Percentiles rank a stretch among this genome's conserved stretches.
Evolutionary conservation across 495 filamentous ascomycete species (phyloP).

Genomic region (Staphylotrichum longicolle): DNA sequence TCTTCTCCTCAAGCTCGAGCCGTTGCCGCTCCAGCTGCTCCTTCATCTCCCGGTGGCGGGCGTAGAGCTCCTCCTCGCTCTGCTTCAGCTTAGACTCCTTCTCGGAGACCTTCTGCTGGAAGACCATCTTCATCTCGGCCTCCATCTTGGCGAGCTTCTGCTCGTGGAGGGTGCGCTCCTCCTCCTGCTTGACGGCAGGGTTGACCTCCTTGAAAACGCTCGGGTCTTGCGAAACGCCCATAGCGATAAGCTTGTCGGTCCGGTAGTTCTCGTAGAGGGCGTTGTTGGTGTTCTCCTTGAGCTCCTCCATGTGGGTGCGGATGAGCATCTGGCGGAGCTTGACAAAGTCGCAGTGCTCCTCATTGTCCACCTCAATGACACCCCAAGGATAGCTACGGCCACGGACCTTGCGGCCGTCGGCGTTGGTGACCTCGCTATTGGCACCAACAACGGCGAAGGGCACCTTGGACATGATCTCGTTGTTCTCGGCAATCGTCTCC

Average conservation of each 20-base stretch:
- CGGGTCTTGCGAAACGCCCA: constrained; percentile 97
- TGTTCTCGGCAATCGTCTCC: constrained; percentile 99
- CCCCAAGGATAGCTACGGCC: constrained; percentile 98
- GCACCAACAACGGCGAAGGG: constrained; percentile 97
- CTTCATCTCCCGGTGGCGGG: constrained; percentile 98
- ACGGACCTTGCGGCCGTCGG: constrained; percentile 93
- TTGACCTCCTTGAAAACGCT: constrained; percentile 99
- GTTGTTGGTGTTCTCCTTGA: constrained; percentile 99
- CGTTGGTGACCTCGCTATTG: constrained; percentile 83
- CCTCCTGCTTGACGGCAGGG: constrained; percentile 99
- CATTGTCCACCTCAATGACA: constrained; percentile 98
- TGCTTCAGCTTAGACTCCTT: constrained; percentile 99
- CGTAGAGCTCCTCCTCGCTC: constrained; percentile 97
- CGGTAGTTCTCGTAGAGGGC: constrained; percentile 98
- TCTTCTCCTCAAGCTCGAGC: constrained; percentile 95
- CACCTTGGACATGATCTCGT: constrained; percentile 99
- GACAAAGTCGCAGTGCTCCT: constrained; percentile 99
- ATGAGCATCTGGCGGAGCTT: constrained; percentile 99
- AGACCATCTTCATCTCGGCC: constrained; percentile 99
- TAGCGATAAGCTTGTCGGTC: constrained; percentile 94
- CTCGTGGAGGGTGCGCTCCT: constrained; percentile 95
- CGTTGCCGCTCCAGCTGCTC: constrained; percentile 95
- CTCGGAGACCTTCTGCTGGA: constrained; percentile 99
- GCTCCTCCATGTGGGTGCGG: constrained; percentile 99
- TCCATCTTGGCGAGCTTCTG: constrained; percentile 99